phyloP scores from a whole-genome alignment of 352 stramenopile genomes.

The Aphanomyces euteiches region DNA sequence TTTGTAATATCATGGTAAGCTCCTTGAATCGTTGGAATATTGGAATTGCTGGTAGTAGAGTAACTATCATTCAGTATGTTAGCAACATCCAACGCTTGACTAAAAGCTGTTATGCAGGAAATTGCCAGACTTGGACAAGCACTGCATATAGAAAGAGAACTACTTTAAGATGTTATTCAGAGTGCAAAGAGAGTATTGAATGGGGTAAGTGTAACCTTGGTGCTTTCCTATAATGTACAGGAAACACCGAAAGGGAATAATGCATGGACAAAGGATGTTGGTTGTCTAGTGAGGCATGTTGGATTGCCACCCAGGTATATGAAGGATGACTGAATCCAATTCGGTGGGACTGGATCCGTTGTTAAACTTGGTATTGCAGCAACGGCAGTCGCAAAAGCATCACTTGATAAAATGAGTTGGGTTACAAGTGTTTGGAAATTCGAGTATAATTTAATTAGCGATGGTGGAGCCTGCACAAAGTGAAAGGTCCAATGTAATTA shows the following conservation, averaged over 20 bases:
- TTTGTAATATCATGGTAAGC: neutral
- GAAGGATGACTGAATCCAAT: neutral
- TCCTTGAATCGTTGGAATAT: neutral
- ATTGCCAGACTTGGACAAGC: neutral
- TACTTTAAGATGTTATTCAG: neutral
- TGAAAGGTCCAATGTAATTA: conserved; percentile 18
- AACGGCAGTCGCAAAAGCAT: neutral
- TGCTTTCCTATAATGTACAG: neutral
- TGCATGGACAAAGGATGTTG: conserved; percentile 1
- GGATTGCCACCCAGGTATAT: conserved; percentile 17
- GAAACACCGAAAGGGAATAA: conserved; percentile 19
- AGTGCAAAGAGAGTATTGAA: conserved; percentile 17
- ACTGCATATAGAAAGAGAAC: neutral
- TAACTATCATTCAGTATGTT: too few species aligned
- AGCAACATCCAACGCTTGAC: neutral
- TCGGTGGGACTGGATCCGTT: neutral
- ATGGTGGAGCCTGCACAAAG: neutral
- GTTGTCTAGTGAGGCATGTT: neutral
- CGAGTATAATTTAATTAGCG: neutral
- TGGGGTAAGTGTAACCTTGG: neutral
- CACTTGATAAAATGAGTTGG: neutral
- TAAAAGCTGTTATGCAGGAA: neutral
- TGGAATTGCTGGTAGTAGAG: neutral
- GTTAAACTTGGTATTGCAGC: neutral
- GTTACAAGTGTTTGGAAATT: neutral